These are phyloP conservation scores for Rhynchospora breviuscula DNA, from an alignment of 176 grass and related monocot genomes.

Conservation along the genomic window DNA sequence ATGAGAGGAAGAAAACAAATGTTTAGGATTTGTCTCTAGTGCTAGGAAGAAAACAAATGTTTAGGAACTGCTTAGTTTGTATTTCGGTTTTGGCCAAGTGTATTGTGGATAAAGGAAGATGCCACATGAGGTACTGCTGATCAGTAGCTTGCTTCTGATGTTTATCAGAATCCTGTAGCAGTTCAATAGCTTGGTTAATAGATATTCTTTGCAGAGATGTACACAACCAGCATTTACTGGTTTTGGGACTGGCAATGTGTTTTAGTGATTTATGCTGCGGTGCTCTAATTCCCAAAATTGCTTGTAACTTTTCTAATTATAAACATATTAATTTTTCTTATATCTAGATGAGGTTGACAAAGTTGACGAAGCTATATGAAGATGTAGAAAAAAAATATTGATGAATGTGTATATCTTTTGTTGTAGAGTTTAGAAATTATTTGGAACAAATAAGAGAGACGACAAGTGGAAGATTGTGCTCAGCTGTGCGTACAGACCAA, in stretches of 20 bases:
- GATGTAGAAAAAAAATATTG: neutral
- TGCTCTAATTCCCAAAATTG: neutral
- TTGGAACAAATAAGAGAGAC: constrained; percentile 98
- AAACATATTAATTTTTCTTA: constrained; percentile 3
- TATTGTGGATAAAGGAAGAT: no score
- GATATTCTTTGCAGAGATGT: no score
- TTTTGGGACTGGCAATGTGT: neutral
- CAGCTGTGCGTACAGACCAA: constrained; percentile 83
- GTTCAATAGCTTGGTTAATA: no score
- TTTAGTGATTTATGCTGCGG: constrained; percentile 12
- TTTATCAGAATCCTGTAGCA: no score
- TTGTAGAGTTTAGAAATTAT: constrained; percentile 93
- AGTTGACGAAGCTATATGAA: constrained; percentile 76
- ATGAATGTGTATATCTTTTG: neutral
- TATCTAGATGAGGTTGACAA: constrained; percentile 75
- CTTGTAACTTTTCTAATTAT: neutral
- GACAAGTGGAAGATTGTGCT: constrained; percentile 94
- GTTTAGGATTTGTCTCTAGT: no score
- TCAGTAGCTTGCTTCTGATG: no score
- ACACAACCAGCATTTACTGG: neutral
- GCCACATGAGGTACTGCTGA: no score
- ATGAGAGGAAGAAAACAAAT: no score
- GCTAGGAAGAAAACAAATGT: no score
- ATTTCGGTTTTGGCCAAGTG: no score
- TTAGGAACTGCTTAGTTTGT: no score